Evolutionary conservation across 129 eudicot species (phyloP).

Genomic region (Arctium minus): DNA sequence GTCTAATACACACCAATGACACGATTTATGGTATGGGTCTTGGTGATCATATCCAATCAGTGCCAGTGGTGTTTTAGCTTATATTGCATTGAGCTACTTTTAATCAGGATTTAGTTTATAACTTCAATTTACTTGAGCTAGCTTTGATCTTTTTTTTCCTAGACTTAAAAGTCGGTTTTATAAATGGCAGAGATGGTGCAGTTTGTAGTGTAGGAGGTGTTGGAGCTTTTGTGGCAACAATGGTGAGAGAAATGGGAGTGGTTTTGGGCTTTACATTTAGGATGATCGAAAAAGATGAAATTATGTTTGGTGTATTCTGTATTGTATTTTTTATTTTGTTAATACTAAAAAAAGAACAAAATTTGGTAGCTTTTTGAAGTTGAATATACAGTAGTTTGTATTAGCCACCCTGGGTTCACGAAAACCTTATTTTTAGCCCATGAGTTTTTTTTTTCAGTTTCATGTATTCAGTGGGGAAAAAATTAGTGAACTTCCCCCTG

Average conservation of each 20-base stretch:
- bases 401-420: neutral
- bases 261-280: neutral
- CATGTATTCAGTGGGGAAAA: neutral
- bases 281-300: neutral
- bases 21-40: neutral
- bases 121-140: no score
- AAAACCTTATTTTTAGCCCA: neutral
- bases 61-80: no score
- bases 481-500: neutral
- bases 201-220: neutral
- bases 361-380: neutral
- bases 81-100: no score
- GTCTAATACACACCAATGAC: neutral
- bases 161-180: neutral
- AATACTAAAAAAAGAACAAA: no score
- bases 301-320: neutral
- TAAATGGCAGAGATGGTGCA: neutral
- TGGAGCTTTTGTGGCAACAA: neutral
- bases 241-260: neutral
- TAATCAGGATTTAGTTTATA: no score
- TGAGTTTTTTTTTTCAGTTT: constrained; percentile 7
- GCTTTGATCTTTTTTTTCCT: neutral
- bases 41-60: no score
- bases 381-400: no score
- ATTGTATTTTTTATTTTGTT: neutral